Conservation (phyloP, 768 basidiomycete species). For the Mycena albidolilacea region DNA sequence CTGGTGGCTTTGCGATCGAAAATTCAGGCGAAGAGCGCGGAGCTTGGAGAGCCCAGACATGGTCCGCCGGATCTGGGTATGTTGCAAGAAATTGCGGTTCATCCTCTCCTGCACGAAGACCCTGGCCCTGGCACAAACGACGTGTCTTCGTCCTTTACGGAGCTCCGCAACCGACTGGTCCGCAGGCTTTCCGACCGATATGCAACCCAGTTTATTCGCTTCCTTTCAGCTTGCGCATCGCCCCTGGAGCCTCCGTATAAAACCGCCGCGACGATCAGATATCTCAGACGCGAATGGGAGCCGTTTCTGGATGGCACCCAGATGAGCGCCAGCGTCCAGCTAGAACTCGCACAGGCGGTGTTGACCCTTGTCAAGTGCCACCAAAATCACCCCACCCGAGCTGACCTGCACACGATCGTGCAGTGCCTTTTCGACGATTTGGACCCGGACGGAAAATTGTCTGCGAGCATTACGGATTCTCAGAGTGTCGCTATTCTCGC, state of each 20-base stretch:
- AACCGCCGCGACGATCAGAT: not conserved
- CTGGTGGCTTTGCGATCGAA: not conserved
- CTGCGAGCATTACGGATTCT: not conserved
- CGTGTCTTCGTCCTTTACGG: not conserved
- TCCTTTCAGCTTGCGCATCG: conserved; percentile 4
- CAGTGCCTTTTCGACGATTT: not conserved
- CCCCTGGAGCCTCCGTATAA: not conserved
- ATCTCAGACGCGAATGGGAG: not conserved
- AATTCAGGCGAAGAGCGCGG: not conserved
- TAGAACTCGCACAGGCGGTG: not conserved
- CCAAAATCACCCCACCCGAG: not conserved
- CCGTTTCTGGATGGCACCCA: not conserved
- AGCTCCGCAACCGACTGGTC: not conserved
- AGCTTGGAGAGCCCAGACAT: not conserved
- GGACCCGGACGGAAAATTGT: not conserved
- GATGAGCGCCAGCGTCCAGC: not conserved
- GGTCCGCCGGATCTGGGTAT: not conserved
- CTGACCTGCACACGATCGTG: not conserved
- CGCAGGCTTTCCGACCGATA: not conserved
- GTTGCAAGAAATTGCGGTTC: not conserved
- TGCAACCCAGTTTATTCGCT: not conserved
- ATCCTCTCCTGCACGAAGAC: not conserved
- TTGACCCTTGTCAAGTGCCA: not conserved
- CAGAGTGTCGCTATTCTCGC: not conserved
- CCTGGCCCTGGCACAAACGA: not conserved